Percentiles rank a stretch among this genome's conserved stretches.
Conservation (phyloP, 2,329 filamentous ascomycete species). For the Pseudogymnoascus verrucosus region DNA sequence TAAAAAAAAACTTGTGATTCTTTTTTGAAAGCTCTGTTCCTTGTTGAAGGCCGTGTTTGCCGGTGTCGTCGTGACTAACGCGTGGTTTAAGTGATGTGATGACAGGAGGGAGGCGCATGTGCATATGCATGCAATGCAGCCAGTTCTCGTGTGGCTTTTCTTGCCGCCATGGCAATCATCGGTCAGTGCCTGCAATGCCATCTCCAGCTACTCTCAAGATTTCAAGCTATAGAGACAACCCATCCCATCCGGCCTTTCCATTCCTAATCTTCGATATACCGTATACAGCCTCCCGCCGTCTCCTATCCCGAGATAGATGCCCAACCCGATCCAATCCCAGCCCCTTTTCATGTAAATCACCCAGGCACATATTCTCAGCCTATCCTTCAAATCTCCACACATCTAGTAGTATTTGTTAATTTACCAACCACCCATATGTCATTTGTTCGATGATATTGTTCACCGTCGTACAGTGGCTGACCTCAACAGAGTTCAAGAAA, state of each 20-base stretch:
- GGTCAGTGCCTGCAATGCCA: neutral
- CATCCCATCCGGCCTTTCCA: neutral
- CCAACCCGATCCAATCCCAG: neutral
- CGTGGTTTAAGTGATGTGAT: neutral
- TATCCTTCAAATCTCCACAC: too few relatives aligned
- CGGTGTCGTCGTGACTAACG: neutral
- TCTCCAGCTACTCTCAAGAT: neutral
- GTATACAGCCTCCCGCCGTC: neutral
- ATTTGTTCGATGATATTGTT: neutral
- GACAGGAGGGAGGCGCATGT: neutral
- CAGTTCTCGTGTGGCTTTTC: neutral
- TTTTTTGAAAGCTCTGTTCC: neutral
- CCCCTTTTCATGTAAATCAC: neutral
- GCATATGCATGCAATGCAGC: neutral
- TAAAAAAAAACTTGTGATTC: constrained; percentile 3
- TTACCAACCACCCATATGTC: neutral
- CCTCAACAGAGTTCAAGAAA: too few relatives aligned
- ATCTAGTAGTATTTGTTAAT: neutral
- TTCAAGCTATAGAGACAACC: neutral
- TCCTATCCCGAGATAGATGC: neutral
- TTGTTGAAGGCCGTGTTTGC: constrained; percentile 2
- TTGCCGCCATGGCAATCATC: neutral
- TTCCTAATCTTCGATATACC: neutral
- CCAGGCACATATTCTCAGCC: too few relatives aligned
- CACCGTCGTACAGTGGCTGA: neutral